Percentiles rank a stretch among this genome's conserved stretches.
phyloP scores from a whole-genome alignment of 2,329 filamentous ascomycete species.

The Calonectria hawksworthii region DNA sequence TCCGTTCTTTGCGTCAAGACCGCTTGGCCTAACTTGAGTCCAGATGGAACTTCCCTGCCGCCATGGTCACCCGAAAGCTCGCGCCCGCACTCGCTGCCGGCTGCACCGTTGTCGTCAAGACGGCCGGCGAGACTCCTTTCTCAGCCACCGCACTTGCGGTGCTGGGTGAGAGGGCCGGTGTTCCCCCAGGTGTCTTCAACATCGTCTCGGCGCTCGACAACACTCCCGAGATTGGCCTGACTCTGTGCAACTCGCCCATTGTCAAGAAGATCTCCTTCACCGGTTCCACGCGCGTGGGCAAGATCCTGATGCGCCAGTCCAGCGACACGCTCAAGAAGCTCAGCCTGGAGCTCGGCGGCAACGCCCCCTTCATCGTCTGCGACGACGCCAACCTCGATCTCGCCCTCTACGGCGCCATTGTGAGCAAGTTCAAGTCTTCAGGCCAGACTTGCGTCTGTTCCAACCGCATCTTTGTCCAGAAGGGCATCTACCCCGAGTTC shows the following conservation, averaged over 20 bases:
- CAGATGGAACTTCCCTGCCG: slow-evolving; percentile 75
- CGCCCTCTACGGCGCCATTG: slow-evolving; percentile 74
- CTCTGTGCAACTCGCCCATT: slow-evolving; percentile 73
- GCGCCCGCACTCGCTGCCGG: slow-evolving; percentile 75
- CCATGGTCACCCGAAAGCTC: slow-evolving; percentile 64
- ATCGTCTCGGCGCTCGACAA: slow-evolving; percentile 76
- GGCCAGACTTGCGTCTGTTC: slow-evolving; percentile 93
- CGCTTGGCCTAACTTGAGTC: slow-evolving; percentile 32
- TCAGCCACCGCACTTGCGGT: slow-evolving; percentile 78
- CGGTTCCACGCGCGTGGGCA: slow-evolving; percentile 65
- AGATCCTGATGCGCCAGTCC: slow-evolving; percentile 77
- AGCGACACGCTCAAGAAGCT: slow-evolving; percentile 74
- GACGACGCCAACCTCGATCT: slow-evolving; percentile 79
- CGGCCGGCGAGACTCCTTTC: slow-evolving; percentile 79
- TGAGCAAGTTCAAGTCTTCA: slow-evolving; percentile 88
- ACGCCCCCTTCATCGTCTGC: slow-evolving; percentile 84
- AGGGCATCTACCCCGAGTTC: slow-evolving; percentile 79
- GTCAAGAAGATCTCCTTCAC: slow-evolving; percentile 83
- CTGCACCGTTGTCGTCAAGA: slow-evolving; percentile 80
- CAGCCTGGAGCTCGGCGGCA: slow-evolving; percentile 78
- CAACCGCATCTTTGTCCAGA: slow-evolving; percentile 82
- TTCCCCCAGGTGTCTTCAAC: slow-evolving; percentile 68
- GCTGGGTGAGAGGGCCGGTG: slow-evolving; percentile 77
- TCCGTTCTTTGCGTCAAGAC: background rate
- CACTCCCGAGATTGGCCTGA: slow-evolving; percentile 74